Base-by-base conservation (phyloP, 2,329 filamentous ascomycete genomes). In the Trichoderma sp. region DNA sequence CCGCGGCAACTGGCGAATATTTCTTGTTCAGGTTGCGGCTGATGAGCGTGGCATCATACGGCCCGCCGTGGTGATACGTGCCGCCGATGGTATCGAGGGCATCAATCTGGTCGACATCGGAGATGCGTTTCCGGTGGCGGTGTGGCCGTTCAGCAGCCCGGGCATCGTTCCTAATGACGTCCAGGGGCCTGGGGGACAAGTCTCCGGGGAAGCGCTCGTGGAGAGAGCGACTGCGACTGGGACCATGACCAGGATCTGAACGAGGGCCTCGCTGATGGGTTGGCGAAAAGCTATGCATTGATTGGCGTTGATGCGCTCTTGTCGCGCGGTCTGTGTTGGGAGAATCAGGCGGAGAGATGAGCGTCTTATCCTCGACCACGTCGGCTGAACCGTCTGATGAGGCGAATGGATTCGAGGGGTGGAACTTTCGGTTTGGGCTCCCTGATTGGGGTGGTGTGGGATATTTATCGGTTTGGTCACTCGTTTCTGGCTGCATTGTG, bases 31-130 rank as follows among this genome's bases (percentile, higher is more conserved):
- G 83, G 80, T 97, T 97, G 59, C 92, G 87, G 14, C 91, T 87
- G 1, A 90, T 83, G 64, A 93, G 84, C 2, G 92, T 91, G 11
- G 94, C 93, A 77, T 98, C 95, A 74, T 92, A 98, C 0, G 95
- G 95, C 0, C 95, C 94, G 72, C 91, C 92, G 75, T 98, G 95
- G 78, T 97, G 95, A 79, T 97, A 97, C 2, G 85, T 81, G 21
- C 85, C 85, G 61, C 87, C 86, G 51, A 85, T 79, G n/a, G 86
- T 84, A 76, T 97, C 95, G 1, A 98, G 87, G 5, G 83, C 82
- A 77, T 97, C 95, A 75, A 98, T 96, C 10, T 85, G 84, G 78
- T 98, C 94, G 1, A 92, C 86, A 30, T 89, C 87, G 18, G 90
- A 84, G 74, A 89, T 83, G 75, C 85, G 86, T 77, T 88, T 90